phyloP scores from a whole-genome alignment of 2,329 filamentous ascomycete genomes.

The Xylariaceae sp. region DNA sequence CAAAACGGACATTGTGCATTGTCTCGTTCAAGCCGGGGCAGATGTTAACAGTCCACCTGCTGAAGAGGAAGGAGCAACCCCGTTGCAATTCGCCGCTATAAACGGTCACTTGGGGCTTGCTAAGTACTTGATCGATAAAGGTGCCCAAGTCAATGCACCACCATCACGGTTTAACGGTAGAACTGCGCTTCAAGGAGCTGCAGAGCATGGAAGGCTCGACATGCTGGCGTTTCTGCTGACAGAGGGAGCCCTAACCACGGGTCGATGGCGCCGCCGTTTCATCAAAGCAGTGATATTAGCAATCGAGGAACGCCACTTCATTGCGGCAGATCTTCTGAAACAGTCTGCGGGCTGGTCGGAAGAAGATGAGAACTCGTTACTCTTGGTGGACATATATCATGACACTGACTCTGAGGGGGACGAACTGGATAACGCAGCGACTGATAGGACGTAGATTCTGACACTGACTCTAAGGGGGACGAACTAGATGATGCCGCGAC shows the following conservation, averaged over 20 bases:
- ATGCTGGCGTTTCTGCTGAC: conserved; percentile 4
- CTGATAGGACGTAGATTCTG: no score
- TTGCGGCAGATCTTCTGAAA: conserved; percentile 4
- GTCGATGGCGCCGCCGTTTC: neutral
- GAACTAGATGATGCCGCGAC: no score
- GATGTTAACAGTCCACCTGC: conserved; percentile 9
- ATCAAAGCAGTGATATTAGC: conserved; percentile 6
- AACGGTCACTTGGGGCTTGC: conserved; percentile 4
- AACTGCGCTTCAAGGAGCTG: conserved; percentile 7
- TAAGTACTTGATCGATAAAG: conserved; percentile 1
- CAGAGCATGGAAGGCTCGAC: conserved; percentile 14
- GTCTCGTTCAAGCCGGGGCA: neutral
- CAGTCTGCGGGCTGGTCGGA: conserved; percentile 1
- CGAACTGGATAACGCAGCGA: no score
- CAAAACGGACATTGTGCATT: neutral
- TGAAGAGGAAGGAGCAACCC: neutral
- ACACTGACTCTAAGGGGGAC: no score
- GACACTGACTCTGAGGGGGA: conserved; percentile 1
- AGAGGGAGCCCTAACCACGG: neutral
- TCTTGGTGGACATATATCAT: neutral
- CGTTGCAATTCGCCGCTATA: conserved; percentile 12
- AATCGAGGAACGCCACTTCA: neutral
- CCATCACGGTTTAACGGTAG: neutral
- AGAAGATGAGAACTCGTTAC: conserved; percentile 7
- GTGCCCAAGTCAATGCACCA: conserved; percentile 5